These are phyloP conservation scores for Wallacemonas sp. DNA, from an alignment of 208 protist species.

Conservation along the genomic window DNA sequence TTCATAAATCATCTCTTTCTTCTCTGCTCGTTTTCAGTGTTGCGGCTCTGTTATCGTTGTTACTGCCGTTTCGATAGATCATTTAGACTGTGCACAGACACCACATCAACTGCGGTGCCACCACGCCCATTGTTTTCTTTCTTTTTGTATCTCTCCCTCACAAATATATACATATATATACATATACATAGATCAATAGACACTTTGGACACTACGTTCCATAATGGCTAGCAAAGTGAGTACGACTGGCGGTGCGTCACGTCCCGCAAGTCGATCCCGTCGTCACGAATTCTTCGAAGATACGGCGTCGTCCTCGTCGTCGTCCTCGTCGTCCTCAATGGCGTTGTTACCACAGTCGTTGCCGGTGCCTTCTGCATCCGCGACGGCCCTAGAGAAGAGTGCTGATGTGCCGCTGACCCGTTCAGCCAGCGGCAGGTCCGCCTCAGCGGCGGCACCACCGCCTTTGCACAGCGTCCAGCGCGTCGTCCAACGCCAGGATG, in stretches of 20 bases:
- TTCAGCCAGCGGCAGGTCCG: too few species aligned
- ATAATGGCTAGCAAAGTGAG: too few species aligned
- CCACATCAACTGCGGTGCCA: neutral
- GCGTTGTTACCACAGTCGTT: too few species aligned
- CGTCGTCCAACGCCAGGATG: neutral
- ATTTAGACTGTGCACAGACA: neutral
- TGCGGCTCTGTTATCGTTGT: too few species aligned
- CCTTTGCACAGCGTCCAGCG: too few species aligned
- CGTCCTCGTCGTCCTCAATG: too few species aligned
- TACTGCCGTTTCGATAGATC: neutral
- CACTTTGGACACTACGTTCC: neutral
- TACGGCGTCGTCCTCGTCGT: neutral
- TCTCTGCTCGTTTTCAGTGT: too few species aligned
- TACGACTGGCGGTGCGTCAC: neutral
- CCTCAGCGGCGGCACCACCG: too few species aligned
- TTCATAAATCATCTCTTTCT: too few species aligned
- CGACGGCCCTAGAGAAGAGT: too few species aligned
- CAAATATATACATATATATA: neutral
- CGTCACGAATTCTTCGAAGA: constrained; percentile 10
- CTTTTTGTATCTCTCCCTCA: constrained; percentile 3
- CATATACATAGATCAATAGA: neutral
- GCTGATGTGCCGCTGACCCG: too few species aligned
- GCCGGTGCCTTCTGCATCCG: too few species aligned
- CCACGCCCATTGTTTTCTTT: constrained; percentile 2
- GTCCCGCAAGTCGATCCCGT: neutral